These are phyloP conservation scores for Cucurbita ficifolia DNA, from an alignment of 306 rosid species.

Conservation along the genomic window DNA sequence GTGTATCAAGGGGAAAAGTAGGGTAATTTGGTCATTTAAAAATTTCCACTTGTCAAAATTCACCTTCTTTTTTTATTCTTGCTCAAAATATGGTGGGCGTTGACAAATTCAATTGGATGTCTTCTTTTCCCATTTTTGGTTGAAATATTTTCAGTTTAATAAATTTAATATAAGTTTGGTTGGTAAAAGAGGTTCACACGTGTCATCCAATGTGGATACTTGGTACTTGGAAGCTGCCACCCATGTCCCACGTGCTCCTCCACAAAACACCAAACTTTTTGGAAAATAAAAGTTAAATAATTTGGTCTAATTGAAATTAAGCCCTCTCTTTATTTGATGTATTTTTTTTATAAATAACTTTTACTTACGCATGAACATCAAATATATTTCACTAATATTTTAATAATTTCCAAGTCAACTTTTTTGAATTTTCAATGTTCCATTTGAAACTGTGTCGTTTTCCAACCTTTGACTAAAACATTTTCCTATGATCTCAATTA, in stretches of 20 bases:
- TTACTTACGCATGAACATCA: not conserved
- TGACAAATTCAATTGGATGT: not conserved
- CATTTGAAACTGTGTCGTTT: not conserved
- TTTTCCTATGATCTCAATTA: not conserved
- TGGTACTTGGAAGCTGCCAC: not conserved
- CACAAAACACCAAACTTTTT: not conserved
- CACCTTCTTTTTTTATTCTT: not conserved
- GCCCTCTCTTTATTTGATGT: no score
- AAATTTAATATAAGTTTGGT: not conserved
- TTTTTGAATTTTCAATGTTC: not conserved
- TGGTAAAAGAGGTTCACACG: not conserved
- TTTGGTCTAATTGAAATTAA: not conserved
- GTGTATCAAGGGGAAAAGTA: not conserved
- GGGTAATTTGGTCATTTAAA: not conserved
- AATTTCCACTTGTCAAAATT: no score
- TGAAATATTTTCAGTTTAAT: not conserved
- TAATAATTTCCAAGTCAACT: not conserved
- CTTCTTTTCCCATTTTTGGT: not conserved
- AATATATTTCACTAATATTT: not conserved
- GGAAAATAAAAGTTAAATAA: not conserved
- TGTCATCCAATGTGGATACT: not conserved
- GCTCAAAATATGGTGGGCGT: not conserved
- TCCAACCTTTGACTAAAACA: not conserved
- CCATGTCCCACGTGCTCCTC: conserved; percentile 3
- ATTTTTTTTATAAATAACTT: not conserved